Evolutionary conservation across 2,329 filamentous ascomycete species (phyloP).

Genomic region (Pseudohalonectria lignicola): DNA sequence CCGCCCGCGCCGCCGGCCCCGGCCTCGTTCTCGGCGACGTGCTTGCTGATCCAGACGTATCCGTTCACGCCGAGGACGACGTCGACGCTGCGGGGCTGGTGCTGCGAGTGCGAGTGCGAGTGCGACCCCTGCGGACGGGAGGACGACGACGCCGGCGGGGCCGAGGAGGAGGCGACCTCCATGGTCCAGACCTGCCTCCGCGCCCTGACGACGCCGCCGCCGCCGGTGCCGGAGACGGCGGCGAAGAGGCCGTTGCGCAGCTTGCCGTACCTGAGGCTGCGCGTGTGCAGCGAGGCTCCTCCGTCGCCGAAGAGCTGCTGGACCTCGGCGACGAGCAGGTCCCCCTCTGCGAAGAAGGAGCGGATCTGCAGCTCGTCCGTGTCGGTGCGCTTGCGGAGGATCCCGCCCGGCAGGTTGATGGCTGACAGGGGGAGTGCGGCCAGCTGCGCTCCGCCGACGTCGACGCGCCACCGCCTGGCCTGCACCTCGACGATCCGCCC

Average conservation of each 20-base stretch:
- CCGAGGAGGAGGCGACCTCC: constrained; percentile 28
- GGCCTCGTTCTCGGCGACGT: constrained; percentile 49
- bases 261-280: constrained; percentile 89
- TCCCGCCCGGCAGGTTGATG: constrained; percentile 92
- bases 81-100: constrained; percentile 49
- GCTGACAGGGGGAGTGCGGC: constrained; percentile 75
- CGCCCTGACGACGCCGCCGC: constrained; percentile 73
- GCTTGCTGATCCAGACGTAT: constrained; percentile 90
- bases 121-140: constrained; percentile 10
- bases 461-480: constrained; percentile 84
- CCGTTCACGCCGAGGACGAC: constrained; percentile 91
- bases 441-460: constrained; percentile 79
- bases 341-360: constrained; percentile 93
- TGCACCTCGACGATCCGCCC: constrained; percentile 95
- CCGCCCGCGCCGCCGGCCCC: constrained; percentile 17
- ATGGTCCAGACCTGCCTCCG: constrained; percentile 84
- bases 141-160: constrained; percentile 23
- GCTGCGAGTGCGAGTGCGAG: constrained; percentile 25
- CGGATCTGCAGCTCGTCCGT: constrained; percentile 96
- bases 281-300: constrained; percentile 77
- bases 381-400: constrained; percentile 80
- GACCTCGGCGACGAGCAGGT: constrained; percentile 88
- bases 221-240: constrained; percentile 69
- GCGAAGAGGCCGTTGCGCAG: constrained; percentile 87
- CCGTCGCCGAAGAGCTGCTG: constrained; percentile 83